phyloP scores from a whole-genome alignment of 2,329 filamentous ascomycete genomes.

The Aureobasidium uvarum region DNA sequence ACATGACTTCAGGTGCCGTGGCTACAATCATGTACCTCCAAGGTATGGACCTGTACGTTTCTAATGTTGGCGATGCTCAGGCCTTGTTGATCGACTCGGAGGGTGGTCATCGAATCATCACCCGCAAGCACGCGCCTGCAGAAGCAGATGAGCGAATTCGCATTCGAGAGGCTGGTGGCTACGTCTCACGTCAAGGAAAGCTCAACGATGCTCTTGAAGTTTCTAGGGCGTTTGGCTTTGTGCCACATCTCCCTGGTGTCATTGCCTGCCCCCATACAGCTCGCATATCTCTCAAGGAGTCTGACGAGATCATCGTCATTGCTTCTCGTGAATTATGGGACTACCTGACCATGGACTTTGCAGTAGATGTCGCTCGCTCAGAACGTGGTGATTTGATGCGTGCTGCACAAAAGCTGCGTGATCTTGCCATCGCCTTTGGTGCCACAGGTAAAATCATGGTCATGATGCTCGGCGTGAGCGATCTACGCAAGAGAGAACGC shows the following conservation, averaged over 20 bases:
- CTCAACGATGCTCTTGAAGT: conserved; percentile 90
- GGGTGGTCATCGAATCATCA: conserved; percentile 77
- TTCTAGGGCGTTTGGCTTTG: conserved; percentile 92
- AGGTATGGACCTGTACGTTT: conserved; percentile 86
- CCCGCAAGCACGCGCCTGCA: conserved; percentile 88
- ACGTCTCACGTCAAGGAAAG: conserved; percentile 90
- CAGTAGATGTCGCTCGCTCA: conserved; percentile 85
- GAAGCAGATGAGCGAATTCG: conserved; percentile 79
- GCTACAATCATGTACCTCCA: conserved; percentile 90
- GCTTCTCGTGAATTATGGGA: conserved; percentile 95
- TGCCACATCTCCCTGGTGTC: conserved; percentile 86
- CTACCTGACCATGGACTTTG: conserved; percentile 81
- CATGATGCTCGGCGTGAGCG: conserved; percentile 93
- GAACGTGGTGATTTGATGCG: conserved; percentile 91
- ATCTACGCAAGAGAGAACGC: conserved; percentile 81
- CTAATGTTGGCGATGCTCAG: conserved; percentile 93
- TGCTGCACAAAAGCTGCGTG: conserved; percentile 88
- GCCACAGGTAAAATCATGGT: conserved; percentile 96
- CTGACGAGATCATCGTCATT: conserved; percentile 89
- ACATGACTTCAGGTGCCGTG: conserved; percentile 84
- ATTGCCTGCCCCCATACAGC: conserved; percentile 85
- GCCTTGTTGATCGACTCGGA: conserved; percentile 93
- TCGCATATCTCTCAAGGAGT: conserved; percentile 74
- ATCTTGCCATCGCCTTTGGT: conserved; percentile 93
- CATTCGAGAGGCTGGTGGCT: conserved; percentile 91